Evolutionary conservation across 148 eudicot genomes (phyloP).

Genomic region (Nepenthes gracilis): DNA sequence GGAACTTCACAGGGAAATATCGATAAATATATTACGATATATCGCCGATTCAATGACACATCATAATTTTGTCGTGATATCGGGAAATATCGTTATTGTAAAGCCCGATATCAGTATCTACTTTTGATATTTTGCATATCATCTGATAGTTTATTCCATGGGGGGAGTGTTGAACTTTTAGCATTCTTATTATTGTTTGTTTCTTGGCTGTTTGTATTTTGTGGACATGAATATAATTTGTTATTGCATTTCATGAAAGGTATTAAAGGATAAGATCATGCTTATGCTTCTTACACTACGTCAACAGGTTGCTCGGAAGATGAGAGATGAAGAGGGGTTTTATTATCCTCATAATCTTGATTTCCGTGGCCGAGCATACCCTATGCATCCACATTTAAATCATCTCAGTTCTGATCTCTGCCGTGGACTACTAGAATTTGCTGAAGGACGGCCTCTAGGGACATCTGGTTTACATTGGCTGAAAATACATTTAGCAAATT

Average conservation of each 20-base stretch:
- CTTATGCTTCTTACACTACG: constrained; percentile 1
- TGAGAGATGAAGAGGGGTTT: constrained; percentile 85
- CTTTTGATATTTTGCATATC: too few species aligned
- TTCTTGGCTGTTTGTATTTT: too few species aligned
- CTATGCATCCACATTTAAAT: constrained; percentile 89
- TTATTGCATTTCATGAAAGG: background rate
- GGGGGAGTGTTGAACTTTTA: too few species aligned
- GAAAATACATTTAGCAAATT: constrained; percentile 75
- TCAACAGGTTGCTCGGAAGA: constrained; percentile 71
- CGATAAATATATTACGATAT: too few species aligned
- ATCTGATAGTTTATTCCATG: too few species aligned
- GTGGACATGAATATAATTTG: too few species aligned
- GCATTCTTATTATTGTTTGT: too few species aligned
- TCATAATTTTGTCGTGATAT: too few species aligned
- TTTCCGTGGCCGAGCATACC: constrained; percentile 91
- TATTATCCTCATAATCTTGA: constrained; percentile 90
- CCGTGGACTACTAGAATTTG: constrained; percentile 88
- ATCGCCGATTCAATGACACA: too few species aligned
- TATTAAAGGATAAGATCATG: background rate
- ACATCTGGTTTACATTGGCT: constrained; percentile 75
- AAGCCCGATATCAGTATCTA: too few species aligned
- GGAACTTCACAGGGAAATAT: too few species aligned
- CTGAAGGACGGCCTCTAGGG: constrained; percentile 81
- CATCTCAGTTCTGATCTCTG: constrained; percentile 88
- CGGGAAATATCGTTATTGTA: too few species aligned